Evolutionary conservation across 73 alveolate species (phyloP), one percentile per base, ranked within the genome.

Genomic region (Paramecium bursaria): DNA sequence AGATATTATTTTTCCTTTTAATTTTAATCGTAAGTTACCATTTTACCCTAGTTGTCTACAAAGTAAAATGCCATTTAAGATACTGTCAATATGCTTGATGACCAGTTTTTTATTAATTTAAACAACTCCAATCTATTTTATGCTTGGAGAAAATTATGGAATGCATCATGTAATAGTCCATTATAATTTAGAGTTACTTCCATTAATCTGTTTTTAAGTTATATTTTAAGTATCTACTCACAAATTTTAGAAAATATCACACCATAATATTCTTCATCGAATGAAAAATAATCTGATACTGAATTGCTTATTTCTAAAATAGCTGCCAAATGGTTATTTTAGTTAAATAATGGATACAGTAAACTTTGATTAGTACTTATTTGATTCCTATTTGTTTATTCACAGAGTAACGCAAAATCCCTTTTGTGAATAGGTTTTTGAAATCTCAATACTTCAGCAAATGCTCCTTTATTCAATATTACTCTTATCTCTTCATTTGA

Each of bases 261-360:
- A 1, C 82, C 82, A 39, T 67, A 67, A 67, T 67, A 67, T 21
- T 67, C 82, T 67, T 67, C 82, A 67, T 67, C 82, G 26, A 67
- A 67, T 15, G 82, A 67, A 14, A 67, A 67, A 10, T 33, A 67
- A 67, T 67, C 82, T 21, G 35, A 25, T 35, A 67, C 82, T 13
- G 82, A 39, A 67, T 39, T 67, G 11, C 82, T 67, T 42, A 67
- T 67, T 67, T 67, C 82, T 42, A 67, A 67, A n/a, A 67, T 33
- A 7, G 60, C 82, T 19, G 30, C 33, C 22, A 67, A 35, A 30
- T 13, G 15, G 17, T 31, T 4, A 67, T 67, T 67, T 21, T 31
- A 23, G 23, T 67, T 67, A 13, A 67, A 67, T 14, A 67, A 15
- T 14, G 82, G 61, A 67, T 67, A 67, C 7, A 31, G 39, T 3